Evolutionary conservation across 208 protist genomes (phyloP).

Genomic region (Wallacemonas rigidus): DNA sequence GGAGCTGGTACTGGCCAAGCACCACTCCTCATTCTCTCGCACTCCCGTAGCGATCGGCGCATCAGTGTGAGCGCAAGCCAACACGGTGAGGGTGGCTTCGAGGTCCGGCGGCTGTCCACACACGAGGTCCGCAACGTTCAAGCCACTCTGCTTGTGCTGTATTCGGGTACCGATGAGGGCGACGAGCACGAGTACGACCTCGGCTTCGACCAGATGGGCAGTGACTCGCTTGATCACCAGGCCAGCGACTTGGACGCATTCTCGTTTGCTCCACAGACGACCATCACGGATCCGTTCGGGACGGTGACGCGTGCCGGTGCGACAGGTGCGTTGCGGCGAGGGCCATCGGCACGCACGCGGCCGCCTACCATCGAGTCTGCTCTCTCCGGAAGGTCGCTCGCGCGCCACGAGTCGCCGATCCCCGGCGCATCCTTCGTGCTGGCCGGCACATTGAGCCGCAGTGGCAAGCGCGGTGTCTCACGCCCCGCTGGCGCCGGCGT

Average conservation of each 20-base stretch:
- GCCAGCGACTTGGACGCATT: background rate
- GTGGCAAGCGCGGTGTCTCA: background rate
- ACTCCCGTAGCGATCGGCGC: background rate
- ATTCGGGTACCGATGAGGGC: background rate
- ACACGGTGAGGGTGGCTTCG: background rate
- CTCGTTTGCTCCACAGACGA: background rate
- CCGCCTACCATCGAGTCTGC: background rate
- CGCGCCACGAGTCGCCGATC: background rate
- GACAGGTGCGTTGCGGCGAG: background rate
- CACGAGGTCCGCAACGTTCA: background rate
- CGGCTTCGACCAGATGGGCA: background rate
- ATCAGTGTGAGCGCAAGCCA: background rate
- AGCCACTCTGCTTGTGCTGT: background rate
- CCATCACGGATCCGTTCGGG: background rate
- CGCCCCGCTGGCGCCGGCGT: background rate
- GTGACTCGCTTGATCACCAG: background rate
- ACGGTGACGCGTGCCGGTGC: background rate
- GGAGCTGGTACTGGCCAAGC: too few relatives aligned
- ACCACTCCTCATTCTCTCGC: too few relatives aligned
- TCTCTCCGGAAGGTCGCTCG: background rate
- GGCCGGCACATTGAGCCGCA: background rate
- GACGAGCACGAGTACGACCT: slow-evolving; percentile 2
- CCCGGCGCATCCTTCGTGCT: background rate
- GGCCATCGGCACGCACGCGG: background rate
- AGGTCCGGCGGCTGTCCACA: background rate